Evolutionary conservation across 2,329 filamentous ascomycete species (phyloP), one percentile per base, ranked within the genome.

Genomic region (Xylariales sp.): DNA sequence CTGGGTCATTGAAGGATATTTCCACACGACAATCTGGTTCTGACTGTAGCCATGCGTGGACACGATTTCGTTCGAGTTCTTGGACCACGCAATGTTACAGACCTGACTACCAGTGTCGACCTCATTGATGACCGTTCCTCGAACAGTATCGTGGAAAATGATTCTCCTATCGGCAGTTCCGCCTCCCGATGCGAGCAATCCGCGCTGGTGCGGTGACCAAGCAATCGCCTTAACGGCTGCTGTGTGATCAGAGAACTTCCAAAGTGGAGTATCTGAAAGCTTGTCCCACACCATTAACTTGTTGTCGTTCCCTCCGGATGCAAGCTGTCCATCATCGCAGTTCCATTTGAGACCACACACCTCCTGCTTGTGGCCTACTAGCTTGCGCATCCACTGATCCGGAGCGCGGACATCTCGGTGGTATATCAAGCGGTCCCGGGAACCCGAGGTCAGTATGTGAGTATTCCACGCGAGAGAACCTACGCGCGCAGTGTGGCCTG

Each of bases 211-310:
- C 8, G 93, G 93, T 25, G 89, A 96, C 93, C 93, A 98, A 8
- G 93, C 83, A 46, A 98, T 96, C 5, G 93, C 93, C 62, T 98
- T 98, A 36, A 98, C 93, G 7, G 93, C 93, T 11, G 93, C 93
- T 24, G 85, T 91, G 60, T 98, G 93, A 47, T 96, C 90, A 14
- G 86, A 85, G 62, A 95, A 97, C 52, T 95, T 94, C 73, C 87
- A 95, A 3, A 94, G 73, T 1, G 93, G 93, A 6, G 89, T 87
- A 51, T 94, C 86, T n/a, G 83, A 88, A 41, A 96, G 74, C 58
- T 94, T 94, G 54, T 98, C 93, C 93, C 93, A 98, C 17, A 98
- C 89, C 78, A 97, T 93, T 31, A 98, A 74, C 60, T 97, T 97
- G 67, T 98, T 98, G 67, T 98, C 93, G 61, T 98, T 98, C 5